phyloP scores from a whole-genome alignment of 345 rosid species.

The Eutrema japonicum region DNA sequence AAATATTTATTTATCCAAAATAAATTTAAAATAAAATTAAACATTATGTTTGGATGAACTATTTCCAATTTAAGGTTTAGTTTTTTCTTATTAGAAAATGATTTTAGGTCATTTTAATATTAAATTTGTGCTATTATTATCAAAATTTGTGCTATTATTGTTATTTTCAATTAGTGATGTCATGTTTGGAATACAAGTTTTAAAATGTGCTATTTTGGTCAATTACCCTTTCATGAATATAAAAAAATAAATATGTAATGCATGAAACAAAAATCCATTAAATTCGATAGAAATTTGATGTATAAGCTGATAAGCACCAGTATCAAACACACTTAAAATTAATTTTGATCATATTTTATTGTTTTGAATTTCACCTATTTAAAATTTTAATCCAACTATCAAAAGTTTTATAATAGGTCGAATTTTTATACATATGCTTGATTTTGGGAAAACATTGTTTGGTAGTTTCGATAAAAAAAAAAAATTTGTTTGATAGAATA shows the following conservation, averaged over 20 bases:
- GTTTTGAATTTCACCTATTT: neutral
- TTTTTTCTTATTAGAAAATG: no score
- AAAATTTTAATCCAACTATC: neutral
- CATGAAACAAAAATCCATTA: neutral
- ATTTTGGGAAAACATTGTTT: constrained; percentile 17
- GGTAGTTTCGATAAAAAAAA: neutral
- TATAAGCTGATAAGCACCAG: neutral
- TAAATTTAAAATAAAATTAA: no score
- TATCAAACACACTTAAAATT: neutral
- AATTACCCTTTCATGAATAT: neutral
- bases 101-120: no score
- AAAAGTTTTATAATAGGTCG: neutral
- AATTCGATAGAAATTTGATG: neutral
- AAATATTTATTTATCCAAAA: no score
- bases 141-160: no score
- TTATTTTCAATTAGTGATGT: no score
- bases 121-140: no score
- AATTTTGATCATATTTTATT: neutral
- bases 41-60: no score
- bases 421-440: neutral
- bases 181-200: no score
- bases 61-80: no score
- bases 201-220: no score
- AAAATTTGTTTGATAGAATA: neutral
- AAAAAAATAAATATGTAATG: neutral